Evolutionary conservation across 1,284 basidiomycete genomes (phyloP).

Genomic region (Polyporus tsugae): DNA sequence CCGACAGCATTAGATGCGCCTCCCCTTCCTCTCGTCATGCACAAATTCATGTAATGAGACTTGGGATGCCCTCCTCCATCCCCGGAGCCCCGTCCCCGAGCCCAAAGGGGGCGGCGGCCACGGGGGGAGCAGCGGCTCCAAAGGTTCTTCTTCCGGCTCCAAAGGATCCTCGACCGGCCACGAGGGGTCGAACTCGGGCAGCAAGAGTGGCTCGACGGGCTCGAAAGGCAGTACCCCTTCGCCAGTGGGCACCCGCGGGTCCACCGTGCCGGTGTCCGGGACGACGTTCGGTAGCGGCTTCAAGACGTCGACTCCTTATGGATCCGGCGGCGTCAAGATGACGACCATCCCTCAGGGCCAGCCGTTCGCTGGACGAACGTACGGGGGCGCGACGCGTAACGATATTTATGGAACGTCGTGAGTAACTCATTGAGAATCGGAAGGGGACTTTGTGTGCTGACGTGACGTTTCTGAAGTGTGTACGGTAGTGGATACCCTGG

Average conservation of each 20-base stretch:
- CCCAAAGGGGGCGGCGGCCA: conserved; percentile 27
- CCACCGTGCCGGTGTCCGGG: conserved; percentile 39
- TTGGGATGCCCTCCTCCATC: background rate
- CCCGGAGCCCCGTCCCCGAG: conserved; percentile 7
- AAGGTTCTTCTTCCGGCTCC: conserved; percentile 32
- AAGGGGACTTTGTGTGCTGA: background rate
- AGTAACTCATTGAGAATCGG: conserved; percentile 24
- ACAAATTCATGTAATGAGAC: background rate
- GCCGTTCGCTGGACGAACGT: conserved; percentile 50
- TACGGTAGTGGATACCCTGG: conserved; percentile 71
- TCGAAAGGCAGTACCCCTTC: conserved; percentile 25
- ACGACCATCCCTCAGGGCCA: conserved; percentile 50
- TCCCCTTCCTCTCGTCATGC: conserved; percentile 11
- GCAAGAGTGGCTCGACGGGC: conserved; percentile 32
- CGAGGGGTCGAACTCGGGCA: conserved; percentile 21
- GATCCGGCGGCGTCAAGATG: conserved; percentile 45
- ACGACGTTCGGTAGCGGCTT: conserved; percentile 35
- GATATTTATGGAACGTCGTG: conserved; percentile 52
- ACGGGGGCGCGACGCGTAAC: conserved; percentile 50
- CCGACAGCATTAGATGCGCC: background rate
- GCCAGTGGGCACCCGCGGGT: conserved; percentile 17
- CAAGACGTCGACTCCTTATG: conserved; percentile 44
- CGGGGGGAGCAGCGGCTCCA: conserved; percentile 23
- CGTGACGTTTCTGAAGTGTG: conserved; percentile 41
- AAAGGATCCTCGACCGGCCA: conserved; percentile 34